These are phyloP conservation scores for Karstenula rhodostoma DNA, from an alignment of 2,329 filamentous ascomycete species.

Conservation along the genomic window DNA sequence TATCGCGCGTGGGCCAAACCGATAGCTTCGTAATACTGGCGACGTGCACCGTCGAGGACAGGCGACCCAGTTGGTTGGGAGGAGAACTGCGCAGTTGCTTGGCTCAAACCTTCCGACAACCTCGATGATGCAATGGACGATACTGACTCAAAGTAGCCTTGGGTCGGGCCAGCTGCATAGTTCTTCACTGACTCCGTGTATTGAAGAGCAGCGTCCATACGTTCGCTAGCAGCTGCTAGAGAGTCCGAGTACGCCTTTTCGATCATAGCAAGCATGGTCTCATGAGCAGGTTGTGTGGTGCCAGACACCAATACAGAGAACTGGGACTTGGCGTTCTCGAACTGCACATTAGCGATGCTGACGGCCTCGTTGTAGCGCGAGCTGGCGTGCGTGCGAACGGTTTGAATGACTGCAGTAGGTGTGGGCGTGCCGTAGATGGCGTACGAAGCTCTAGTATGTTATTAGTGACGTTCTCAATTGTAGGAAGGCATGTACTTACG, in stretches of 20 bases:
- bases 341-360: slow-evolving; percentile 71
- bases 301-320: slow-evolving; percentile 74
- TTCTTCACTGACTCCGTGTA: slow-evolving; percentile 51
- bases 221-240: slow-evolving; percentile 67
- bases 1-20: slow-evolving; percentile 82
- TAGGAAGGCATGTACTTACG: slow-evolving; percentile 51
- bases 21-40: slow-evolving; percentile 80
- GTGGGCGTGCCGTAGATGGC: slow-evolving; percentile 63
- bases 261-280: slow-evolving; percentile 73
- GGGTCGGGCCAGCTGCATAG: slow-evolving; percentile 52
- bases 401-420: slow-evolving; percentile 55
- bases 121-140: slow-evolving; percentile 74
- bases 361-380: slow-evolving; percentile 71
- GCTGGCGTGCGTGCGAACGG: slow-evolving; percentile 58
- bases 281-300: slow-evolving; percentile 72
- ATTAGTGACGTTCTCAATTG: slow-evolving; percentile 22
- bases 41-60: slow-evolving; percentile 66
- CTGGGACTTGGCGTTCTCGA: slow-evolving; percentile 70
- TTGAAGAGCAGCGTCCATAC: slow-evolving; percentile 63
- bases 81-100: slow-evolving; percentile 75
- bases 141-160: slow-evolving; percentile 63
- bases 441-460: slow-evolving; percentile 57
- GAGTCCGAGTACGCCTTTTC: slow-evolving; percentile 74
- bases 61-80: slow-evolving; percentile 63
- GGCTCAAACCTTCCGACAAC: slow-evolving; percentile 73